A percentile compares a stretch with the other conserved stretches of the same genome.
Conservation (phyloP, 2,329 filamentous ascomycete species). For the Hansfordia pulvinata region DNA sequence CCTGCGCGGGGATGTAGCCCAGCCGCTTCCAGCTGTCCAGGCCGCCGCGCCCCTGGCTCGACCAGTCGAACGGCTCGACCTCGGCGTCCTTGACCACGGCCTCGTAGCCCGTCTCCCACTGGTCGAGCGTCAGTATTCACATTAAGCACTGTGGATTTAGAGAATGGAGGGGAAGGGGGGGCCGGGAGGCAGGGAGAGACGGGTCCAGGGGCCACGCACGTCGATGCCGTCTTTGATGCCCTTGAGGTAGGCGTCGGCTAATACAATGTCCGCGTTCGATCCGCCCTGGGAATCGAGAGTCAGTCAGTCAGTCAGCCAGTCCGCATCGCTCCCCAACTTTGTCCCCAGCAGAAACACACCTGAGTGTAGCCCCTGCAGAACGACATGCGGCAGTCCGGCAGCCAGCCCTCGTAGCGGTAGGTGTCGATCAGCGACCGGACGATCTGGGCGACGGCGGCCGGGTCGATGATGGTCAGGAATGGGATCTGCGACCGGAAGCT, state of each 20-base stretch:
- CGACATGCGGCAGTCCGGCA: slow-evolving; percentile 53
- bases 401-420: slow-evolving; percentile 49
- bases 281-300: too few relatives aligned
- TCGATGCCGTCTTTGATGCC: slow-evolving; percentile 47
- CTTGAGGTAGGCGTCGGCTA: slow-evolving; percentile 61
- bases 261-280: slow-evolving; percentile 56
- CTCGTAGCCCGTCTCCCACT: slow-evolving; percentile 48
- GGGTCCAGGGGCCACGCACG: too few relatives aligned
- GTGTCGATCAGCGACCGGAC: slow-evolving; percentile 55
- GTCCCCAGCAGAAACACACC: too few relatives aligned
- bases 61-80: slow-evolving; percentile 45
- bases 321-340: too few relatives aligned
- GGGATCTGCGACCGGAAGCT: slow-evolving; percentile 56
- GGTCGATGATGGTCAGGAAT: slow-evolving; percentile 57
- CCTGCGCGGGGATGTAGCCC: slow-evolving; percentile 52
- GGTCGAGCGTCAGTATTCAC: too few relatives aligned
- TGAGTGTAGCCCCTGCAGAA: slow-evolving; percentile 55
- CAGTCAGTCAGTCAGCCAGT: too few relatives aligned
- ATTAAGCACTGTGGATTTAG: too few relatives aligned
- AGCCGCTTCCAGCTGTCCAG: slow-evolving; percentile 53
- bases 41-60: slow-evolving; percentile 54
- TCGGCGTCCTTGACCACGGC: slow-evolving; percentile 59
- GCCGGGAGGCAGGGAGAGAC: too few relatives aligned
- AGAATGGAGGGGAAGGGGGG: too few relatives aligned
- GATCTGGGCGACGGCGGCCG: slow-evolving; percentile 50